Conservation (phyloP, 371 early-diverging fungal species). For the Mucor saturninus region DNA sequence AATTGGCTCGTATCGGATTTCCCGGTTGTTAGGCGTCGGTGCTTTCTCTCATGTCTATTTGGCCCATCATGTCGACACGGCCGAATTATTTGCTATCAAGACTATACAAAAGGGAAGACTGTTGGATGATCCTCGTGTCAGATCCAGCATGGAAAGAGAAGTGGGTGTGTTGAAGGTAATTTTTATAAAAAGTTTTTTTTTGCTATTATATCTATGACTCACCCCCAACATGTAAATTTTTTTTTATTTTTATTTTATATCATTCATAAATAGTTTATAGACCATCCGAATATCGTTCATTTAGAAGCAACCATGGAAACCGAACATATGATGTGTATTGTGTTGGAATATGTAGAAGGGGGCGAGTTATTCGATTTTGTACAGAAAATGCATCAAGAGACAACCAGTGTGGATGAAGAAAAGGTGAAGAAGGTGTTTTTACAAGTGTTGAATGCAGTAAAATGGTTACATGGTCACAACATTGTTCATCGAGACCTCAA, state of each 20-base stretch:
- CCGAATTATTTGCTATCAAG: constrained; percentile 43
- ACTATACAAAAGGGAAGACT: constrained; percentile 46
- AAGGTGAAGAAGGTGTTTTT: constrained; percentile 42
- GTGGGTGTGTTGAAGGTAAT: constrained; percentile 50
- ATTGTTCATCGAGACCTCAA: constrained; percentile 83
- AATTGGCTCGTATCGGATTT: constrained; percentile 39
- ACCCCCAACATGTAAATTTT: not conserved
- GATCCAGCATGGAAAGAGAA: constrained; percentile 54
- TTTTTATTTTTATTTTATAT: not conserved
- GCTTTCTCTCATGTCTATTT: constrained; percentile 57
- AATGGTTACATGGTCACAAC: constrained; percentile 71
- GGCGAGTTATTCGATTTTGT: constrained; percentile 74
- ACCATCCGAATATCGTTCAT: constrained; percentile 73
- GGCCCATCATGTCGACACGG: constrained; percentile 26
- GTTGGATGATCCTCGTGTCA: constrained; percentile 43
- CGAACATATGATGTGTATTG: constrained; percentile 62
- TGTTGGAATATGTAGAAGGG: constrained; percentile 68
- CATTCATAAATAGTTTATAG: constrained; percentile 49
- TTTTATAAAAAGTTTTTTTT: not conserved
- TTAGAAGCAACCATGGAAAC: constrained; percentile 77
- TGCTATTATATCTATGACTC: not conserved
- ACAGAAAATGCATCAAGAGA: constrained; percentile 44
- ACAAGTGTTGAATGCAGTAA: constrained; percentile 65
- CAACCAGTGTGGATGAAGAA: constrained; percentile 33
- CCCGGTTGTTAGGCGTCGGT: constrained; percentile 44